These are phyloP conservation scores for Acacia concinna DNA, from an alignment of 331 rosid species.

Conservation along the genomic window DNA sequence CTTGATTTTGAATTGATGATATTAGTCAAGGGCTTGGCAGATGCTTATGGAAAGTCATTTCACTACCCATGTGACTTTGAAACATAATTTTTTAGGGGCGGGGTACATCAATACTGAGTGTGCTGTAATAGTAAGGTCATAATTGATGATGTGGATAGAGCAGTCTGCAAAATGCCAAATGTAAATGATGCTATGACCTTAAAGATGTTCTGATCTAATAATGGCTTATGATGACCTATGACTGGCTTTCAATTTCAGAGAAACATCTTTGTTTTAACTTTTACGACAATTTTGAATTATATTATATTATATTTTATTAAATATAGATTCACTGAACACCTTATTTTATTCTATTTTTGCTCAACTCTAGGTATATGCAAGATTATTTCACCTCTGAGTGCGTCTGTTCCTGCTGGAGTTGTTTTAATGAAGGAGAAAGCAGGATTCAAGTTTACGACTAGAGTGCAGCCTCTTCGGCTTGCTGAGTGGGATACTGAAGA, in stretches of 20 bases:
- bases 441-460: constrained; percentile 94
- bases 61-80: background rate
- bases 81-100: background rate
- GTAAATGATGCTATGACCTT: background rate
- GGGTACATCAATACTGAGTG: background rate
- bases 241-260: background rate
- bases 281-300: background rate
- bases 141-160: background rate
- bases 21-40: constrained; percentile 1
- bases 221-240: constrained; percentile 20
- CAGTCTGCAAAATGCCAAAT: background rate
- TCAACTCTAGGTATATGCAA: constrained; percentile 80
- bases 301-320: background rate
- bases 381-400: constrained; percentile 86
- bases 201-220: constrained; percentile 1
- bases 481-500: constrained; percentile 97
- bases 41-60: background rate
- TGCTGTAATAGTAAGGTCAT: constrained; percentile 1
- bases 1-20: constrained; percentile 9
- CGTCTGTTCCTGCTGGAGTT: constrained; percentile 94
- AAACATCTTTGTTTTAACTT: constrained; percentile 4
- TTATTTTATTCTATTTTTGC: no score
- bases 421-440: constrained; percentile 87
- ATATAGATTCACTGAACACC: background rate
- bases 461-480: constrained; percentile 97